Base-by-base conservation (phyloP, 164 flowering plant genomes). In the Magnolia changhungtana region DNA sequence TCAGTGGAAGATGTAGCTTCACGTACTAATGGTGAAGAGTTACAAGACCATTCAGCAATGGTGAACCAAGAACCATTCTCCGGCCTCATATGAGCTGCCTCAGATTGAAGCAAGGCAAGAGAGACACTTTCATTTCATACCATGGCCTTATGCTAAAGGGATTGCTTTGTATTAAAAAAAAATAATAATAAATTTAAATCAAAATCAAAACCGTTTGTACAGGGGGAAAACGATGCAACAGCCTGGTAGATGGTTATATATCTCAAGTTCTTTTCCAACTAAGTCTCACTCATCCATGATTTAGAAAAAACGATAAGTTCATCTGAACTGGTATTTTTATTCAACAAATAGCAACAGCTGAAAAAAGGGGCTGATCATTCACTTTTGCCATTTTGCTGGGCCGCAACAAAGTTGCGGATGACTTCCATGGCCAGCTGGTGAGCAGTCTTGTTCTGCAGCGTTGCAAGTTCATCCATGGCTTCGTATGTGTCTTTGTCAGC, bases 341-440 rank as follows among this genome's bases (percentile, higher is more conserved):
- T 9, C 18, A 55, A 55, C 61, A 11, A 55, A 55, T 55, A 11
- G 61, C 13, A 11, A 11, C 61, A 51, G 18, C 23, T 9, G 23
- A 16, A 68, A 29, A 24, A 7, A 10, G 67, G 13, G n/a, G 3
- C 0, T 27, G 29, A 1, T 85, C 82, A 87, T 72, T 88, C 87
- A 23, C 81, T 74, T 72, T 85, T 90, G 65, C 97, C 91, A 80
- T 94, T 92, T 79, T 90, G 90, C 80, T 91, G 89, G 64, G 93
- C 80, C 68, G 92, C 87, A 70, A 91, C 96, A 78, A 76, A 94
- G 75, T 88, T 89, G 77, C 96, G 95, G 27, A 94, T 79, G 5
- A 92, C 87, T 76, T 92, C 97, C 81, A 91, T 92, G 71, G 97
- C 96, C 76, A 92, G 77, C 75, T 89, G 90, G 79, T 90, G 92